Base-by-base conservation (phyloP, 1,284 basidiomycete genomes). In the Anthracocystis walkeri region DNA sequence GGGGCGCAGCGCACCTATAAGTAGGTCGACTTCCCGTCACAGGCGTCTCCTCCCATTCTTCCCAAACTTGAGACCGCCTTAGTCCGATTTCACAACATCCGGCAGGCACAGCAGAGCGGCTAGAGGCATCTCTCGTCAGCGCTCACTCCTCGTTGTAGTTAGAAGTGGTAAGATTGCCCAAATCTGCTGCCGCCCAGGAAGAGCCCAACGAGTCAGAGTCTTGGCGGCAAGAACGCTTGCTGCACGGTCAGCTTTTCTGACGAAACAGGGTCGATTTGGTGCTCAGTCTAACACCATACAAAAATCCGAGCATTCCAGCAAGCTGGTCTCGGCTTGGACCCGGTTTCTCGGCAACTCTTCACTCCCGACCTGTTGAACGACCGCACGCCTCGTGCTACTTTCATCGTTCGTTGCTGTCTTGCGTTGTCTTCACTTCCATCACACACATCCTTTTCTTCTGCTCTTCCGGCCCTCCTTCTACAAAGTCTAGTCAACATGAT, bases 401-500 rank as follows among this genome's bases (percentile, higher is more conserved):
- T 31, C 46, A 40, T 38, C 35, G 14, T 16, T 38, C 35, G 12
- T 38, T 16, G 35, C 35, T 38, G 31, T 6, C 35, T 38, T 38
- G 31, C 8, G 31, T 4, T 33, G 31, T 33, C 31, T 33, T 33
- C 31, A 33, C 31, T 7, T 33, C 31, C 31, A 38, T 16, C 35
- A 38, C 35, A 16, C 35, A 16, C 35, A 14, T 38, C 35, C 10
- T 16, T 38, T 38, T 38, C 11, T 16, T 38, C 14, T 16, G 11
- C 31, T 33, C 31, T 33, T 33, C 8, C 10, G 10, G 31, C 31
- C 31, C 31, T 33, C 10, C 31, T 33, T 33, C 31, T 33, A 33
- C 31, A 33, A 33, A 25, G 25, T 14, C 61, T 42, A 4, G n/a
- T 18, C 52, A 57, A 21, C 53, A 77, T 77, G 75, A 58, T 87